Evolutionary conservation across 2,329 filamentous ascomycete species (phyloP).

Genomic region (Aspergillus sp.): DNA sequence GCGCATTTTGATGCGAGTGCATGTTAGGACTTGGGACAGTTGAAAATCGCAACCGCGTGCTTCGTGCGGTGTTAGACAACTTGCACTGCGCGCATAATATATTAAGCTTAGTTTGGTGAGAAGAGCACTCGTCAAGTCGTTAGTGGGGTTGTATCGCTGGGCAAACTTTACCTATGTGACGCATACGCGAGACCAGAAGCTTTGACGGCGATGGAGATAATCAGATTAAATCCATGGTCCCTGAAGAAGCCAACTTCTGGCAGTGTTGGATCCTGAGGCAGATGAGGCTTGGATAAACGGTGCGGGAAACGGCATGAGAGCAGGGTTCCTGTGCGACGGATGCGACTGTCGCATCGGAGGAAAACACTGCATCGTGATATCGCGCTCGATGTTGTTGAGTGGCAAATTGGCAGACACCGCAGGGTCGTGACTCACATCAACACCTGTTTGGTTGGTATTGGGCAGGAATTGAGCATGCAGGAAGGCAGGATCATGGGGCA

Average conservation of each 20-base stretch:
- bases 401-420: neutral
- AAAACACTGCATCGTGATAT: neutral
- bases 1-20: too few species aligned
- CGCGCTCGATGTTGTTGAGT: neutral
- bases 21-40: too few species aligned
- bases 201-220: neutral
- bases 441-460: slow-evolving; percentile 6
- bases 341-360: neutral
- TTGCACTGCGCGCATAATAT: too few species aligned
- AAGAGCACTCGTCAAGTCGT: too few species aligned
- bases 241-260: neutral
- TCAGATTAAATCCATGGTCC: neutral
- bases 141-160: too few species aligned
- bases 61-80: too few species aligned
- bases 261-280: neutral
- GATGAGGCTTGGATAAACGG: neutral
- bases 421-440: slow-evolving; percentile 2
- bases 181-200: neutral
- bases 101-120: too few species aligned
- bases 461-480: slow-evolving; percentile 1
- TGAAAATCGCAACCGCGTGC: too few species aligned
- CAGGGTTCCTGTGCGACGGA: neutral
- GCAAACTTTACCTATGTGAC: neutral
- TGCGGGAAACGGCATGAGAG: slow-evolving; percentile 1
- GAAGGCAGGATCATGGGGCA: neutral